These are phyloP conservation scores for Begonia fuchsioides DNA, from an alignment of 306 rosid species.

Conservation along the genomic window DNA sequence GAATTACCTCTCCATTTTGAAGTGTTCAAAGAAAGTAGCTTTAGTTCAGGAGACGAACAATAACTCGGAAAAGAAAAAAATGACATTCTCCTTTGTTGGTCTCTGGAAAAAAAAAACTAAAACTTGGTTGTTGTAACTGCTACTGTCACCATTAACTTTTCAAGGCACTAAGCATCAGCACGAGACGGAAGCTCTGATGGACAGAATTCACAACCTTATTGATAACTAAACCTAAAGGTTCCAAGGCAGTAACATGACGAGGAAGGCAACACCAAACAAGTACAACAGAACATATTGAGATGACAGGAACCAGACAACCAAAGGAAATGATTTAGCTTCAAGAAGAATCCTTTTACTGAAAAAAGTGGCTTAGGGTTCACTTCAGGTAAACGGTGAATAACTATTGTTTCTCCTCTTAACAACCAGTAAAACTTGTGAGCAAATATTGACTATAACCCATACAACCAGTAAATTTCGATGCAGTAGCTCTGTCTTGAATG, in stretches of 20 bases:
- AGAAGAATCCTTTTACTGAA: too few species aligned
- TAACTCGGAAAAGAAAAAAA: slow-evolving; percentile 39
- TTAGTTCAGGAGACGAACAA: slow-evolving; percentile 46
- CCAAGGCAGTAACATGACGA: slow-evolving; percentile 22
- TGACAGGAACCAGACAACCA: too few species aligned
- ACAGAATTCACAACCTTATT: slow-evolving; percentile 62
- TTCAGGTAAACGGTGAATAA: too few species aligned
- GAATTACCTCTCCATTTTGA: too few species aligned
- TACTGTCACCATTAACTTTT: slow-evolving; percentile 63
- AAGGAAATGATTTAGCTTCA: too few species aligned
- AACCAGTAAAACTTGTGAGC: slow-evolving; percentile 30
- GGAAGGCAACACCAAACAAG: slow-evolving; percentile 27
- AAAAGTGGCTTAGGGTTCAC: too few species aligned
- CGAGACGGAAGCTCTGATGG: slow-evolving; percentile 46
- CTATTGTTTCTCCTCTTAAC: slow-evolving; percentile 22
- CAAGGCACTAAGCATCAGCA: slow-evolving; percentile 32
- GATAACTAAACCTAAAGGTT: slow-evolving; percentile 28
- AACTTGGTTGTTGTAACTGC: slow-evolving; percentile 40
- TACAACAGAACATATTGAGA: slow-evolving; percentile 26
- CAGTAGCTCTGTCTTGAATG: slow-evolving; percentile 17
- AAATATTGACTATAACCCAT: slow-evolving; percentile 15
- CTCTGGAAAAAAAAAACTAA: slow-evolving; percentile 12
- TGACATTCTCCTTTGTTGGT: slow-evolving; percentile 51
- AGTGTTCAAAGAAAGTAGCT: slow-evolving; percentile 12
- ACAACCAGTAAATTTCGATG: slow-evolving; percentile 21